Evolutionary conservation across 306 rosid genomes (phyloP).

Genomic region (Acacia crassicarpa): DNA sequence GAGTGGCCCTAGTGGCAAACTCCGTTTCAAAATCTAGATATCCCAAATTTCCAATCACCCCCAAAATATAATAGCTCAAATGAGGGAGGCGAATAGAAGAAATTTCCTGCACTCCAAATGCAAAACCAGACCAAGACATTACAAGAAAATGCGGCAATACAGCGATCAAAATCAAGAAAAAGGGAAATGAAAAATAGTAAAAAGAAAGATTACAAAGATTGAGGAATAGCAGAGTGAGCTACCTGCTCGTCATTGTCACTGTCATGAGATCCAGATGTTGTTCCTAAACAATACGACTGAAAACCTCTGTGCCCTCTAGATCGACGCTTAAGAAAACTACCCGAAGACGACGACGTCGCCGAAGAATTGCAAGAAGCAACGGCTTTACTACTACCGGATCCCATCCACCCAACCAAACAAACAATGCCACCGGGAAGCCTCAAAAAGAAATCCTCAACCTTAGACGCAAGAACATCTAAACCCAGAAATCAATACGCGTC

Average conservation of each 20-base stretch:
- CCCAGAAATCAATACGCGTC: constrained; percentile 42
- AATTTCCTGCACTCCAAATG: not conserved
- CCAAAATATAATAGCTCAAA: not conserved
- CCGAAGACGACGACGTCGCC: constrained; percentile 44
- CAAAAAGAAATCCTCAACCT: not conserved
- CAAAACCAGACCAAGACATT: not conserved
- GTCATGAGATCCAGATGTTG: constrained; percentile 76
- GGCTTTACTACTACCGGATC: constrained; percentile 81
- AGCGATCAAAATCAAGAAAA: not conserved
- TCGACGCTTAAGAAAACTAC: constrained; percentile 49
- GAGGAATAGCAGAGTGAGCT: constrained; percentile 12
- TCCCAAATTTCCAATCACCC: not conserved
- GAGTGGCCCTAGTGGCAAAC: not conserved
- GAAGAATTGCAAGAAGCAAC: constrained; percentile 40
- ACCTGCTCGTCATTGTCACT: constrained; percentile 74
- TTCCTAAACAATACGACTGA: constrained; percentile 73
- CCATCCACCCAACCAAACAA: constrained; percentile 49
- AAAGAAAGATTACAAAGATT: not conserved
- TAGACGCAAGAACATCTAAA: constrained; percentile 6
- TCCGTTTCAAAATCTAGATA: constrained; percentile 21
- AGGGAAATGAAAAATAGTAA: not conserved
- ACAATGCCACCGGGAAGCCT: not conserved
- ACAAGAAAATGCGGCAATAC: not conserved
- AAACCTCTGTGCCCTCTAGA: constrained; percentile 57
- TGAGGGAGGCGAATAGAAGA: not conserved